phyloP scores from a whole-genome alignment of 2,329 filamentous ascomycete genomes.

The Podosphaera fusca region DNA sequence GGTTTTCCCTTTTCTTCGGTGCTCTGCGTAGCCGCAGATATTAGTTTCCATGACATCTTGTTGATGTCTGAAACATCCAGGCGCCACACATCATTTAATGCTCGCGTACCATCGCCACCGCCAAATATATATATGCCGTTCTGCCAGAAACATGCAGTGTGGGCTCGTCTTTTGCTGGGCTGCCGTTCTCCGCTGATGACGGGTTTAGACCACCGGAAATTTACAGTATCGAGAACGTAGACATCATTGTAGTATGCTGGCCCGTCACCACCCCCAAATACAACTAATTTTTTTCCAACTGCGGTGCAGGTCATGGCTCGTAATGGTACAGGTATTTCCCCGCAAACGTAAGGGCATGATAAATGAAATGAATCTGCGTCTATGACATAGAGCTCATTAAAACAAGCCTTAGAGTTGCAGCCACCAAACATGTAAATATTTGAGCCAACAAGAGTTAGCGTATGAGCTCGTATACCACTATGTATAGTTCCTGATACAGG shows the following conservation, averaged over 20 bases:
- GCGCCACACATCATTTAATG: slow-evolving; percentile 50
- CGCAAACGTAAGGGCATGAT: slow-evolving; percentile 39
- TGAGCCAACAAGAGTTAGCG: slow-evolving; percentile 39
- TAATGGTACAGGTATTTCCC: slow-evolving; percentile 39
- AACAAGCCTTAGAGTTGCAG: slow-evolving; percentile 42
- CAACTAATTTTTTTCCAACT: slow-evolving; percentile 44
- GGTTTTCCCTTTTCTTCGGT: slow-evolving; percentile 25
- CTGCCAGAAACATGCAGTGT: slow-evolving; percentile 49
- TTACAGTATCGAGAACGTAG: slow-evolving; percentile 48
- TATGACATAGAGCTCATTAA: slow-evolving; percentile 45
- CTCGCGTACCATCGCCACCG: slow-evolving; percentile 45
- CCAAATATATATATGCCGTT: slow-evolving; percentile 52
- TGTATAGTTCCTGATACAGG: slow-evolving; percentile 38
- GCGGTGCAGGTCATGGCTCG: slow-evolving; percentile 51
- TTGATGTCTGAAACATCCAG: slow-evolving; percentile 41
- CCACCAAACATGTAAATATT: slow-evolving; percentile 48
- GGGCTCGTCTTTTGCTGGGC: slow-evolving; percentile 39
- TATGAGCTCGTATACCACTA: slow-evolving; percentile 40
- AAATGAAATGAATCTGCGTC: slow-evolving; percentile 50
- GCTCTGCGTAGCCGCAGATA: slow-evolving; percentile 21
- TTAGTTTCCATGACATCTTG: slow-evolving; percentile 46
- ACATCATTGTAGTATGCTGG: slow-evolving; percentile 51
- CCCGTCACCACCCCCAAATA: slow-evolving; percentile 48
- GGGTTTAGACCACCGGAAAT: slow-evolving; percentile 42
- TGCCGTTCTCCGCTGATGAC: slow-evolving; percentile 30